Base-by-base conservation (phyloP, 805 yeast species). In the Pachysolen tannophilus region DNA sequence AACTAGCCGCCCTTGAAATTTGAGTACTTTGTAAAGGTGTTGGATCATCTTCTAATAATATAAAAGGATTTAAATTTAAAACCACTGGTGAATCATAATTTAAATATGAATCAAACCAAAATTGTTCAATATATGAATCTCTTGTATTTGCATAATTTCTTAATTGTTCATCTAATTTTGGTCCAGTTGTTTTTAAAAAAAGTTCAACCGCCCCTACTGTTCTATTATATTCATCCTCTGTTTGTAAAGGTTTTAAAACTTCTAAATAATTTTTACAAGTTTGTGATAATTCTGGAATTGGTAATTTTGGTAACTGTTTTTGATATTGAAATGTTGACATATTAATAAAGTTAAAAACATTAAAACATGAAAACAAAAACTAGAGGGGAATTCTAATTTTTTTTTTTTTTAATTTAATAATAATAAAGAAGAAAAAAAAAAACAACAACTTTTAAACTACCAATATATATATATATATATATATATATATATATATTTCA, bases 41-140 rank as follows among this genome's bases (percentile, higher is more conserved):
- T 2, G 95, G 95, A 49, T 87, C 96, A 51, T 87, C 96, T 54
- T 87, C 95, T 41, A 87, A 68, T 47, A 86, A 72, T 55, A 87
- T 86, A 52, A 84, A 87, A 0, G 97, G 97, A 50, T 87, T 87
- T 47, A 87, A 70, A 56, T 87, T 87, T 42, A 87, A 67, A n/a
- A 87, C 97, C 26, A 87, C 95, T 0, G 92, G 87, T 8, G 84
- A 78, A 55, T 87, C 96, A 55, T 82, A 84, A 55, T 79, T 79
- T 45, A 87, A 65, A 55, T 87, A 87, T 1, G 95, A 76, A 53
- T 87, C 96, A 56, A 75, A 87, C 96, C 96, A 87, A 55, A 87
- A 87, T 56, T 87, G 94, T 58, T 87, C 96, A 43, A 87, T 87
- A 55, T 82, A 87, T 2, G 94, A 80, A 33, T 82, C 76, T 42